These are phyloP conservation scores for Rutstroemia sp. DNA, from an alignment of 2,329 filamentous ascomycete genomes.

Conservation along the genomic window DNA sequence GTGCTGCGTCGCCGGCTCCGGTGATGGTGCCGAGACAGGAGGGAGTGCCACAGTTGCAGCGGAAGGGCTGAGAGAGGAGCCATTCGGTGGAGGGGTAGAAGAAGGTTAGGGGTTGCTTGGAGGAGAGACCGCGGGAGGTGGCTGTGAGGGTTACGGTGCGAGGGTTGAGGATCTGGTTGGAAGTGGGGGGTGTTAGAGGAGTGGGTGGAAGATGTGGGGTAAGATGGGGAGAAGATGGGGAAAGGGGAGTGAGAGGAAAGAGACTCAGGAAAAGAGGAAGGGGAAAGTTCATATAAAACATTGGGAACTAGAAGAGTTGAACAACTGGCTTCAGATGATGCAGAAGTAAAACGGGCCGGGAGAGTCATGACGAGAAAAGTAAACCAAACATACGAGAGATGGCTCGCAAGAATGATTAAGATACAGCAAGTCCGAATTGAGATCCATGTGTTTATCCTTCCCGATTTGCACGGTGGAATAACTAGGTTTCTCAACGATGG, in stretches of 20 bases:
- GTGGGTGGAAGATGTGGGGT: constrained; percentile 2
- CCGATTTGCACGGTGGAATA: constrained; percentile 59
- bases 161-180: constrained; percentile 51
- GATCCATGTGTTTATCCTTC: constrained; percentile 46
- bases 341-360: not conserved
- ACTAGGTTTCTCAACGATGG: constrained; percentile 45
- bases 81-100: constrained; percentile 73
- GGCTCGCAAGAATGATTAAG: constrained; percentile 64
- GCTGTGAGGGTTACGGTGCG: constrained; percentile 49
- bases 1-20: constrained; percentile 54
- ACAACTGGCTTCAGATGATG: not conserved
- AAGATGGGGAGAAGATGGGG: not conserved
- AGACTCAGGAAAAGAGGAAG: not conserved
- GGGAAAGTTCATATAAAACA: too few relatives aligned
- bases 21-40: constrained; percentile 54
- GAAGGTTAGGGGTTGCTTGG: constrained; percentile 57
- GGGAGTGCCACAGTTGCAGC: constrained; percentile 52
- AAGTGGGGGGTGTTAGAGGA: not conserved
- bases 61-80: constrained; percentile 65
- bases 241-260: not conserved
- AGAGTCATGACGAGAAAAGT: not conserved
- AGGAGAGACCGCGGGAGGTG: constrained; percentile 45
- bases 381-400: constrained; percentile 44
- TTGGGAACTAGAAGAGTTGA: not conserved
- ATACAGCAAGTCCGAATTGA: constrained; percentile 61